phyloP scores from a whole-genome alignment of 2,329 filamentous ascomycete genomes.

The Claviceps humidiphila region DNA sequence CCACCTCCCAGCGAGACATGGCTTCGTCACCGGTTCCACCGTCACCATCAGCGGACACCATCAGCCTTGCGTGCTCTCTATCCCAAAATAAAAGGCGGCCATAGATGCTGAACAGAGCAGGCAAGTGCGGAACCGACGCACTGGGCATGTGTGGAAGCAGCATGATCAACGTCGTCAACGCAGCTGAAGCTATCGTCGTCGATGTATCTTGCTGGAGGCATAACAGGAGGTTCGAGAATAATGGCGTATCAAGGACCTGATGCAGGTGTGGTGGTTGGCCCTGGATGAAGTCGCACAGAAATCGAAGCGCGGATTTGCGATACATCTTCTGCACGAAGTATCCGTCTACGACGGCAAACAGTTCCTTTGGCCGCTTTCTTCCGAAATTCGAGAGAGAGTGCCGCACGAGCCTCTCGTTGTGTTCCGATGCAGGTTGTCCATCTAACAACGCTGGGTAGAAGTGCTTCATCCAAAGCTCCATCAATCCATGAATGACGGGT shows the following conservation, averaged over 20 bases:
- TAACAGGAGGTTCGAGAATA: slow-evolving; percentile 58
- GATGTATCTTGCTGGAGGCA: slow-evolving; percentile 69
- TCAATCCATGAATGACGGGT: slow-evolving; percentile 42
- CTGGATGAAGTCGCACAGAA: slow-evolving; percentile 61
- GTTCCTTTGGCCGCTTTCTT: slow-evolving; percentile 55
- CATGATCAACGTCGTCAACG: slow-evolving; percentile 66
- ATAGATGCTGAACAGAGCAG: slow-evolving; percentile 70
- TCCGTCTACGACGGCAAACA: slow-evolving; percentile 51
- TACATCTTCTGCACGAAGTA: slow-evolving; percentile 52
- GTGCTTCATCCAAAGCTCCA: slow-evolving; percentile 44
- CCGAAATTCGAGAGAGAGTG: slow-evolving; percentile 47
- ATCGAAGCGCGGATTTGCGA: slow-evolving; percentile 49
- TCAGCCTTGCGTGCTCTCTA: slow-evolving; percentile 29
- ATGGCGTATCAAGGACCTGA: slow-evolving; percentile 54
- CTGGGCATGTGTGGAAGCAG: slow-evolving; percentile 69
- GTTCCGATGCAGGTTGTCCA: slow-evolving; percentile 23
- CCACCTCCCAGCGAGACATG: slow-evolving; percentile 46
- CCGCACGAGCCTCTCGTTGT: slow-evolving; percentile 36
- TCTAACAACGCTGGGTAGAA: slow-evolving; percentile 23
- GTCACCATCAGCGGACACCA: slow-evolving; percentile 17
- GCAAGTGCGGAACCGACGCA: slow-evolving; percentile 53
- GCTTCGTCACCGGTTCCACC: slow-evolving; percentile 25
- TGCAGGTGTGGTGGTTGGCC: slow-evolving; percentile 70
- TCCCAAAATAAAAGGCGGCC: slow-evolving; percentile 72
- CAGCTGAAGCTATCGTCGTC: slow-evolving; percentile 61